Base-by-base conservation (phyloP, 305 asterid genomes). In the Nicotiana rustica region DNA sequence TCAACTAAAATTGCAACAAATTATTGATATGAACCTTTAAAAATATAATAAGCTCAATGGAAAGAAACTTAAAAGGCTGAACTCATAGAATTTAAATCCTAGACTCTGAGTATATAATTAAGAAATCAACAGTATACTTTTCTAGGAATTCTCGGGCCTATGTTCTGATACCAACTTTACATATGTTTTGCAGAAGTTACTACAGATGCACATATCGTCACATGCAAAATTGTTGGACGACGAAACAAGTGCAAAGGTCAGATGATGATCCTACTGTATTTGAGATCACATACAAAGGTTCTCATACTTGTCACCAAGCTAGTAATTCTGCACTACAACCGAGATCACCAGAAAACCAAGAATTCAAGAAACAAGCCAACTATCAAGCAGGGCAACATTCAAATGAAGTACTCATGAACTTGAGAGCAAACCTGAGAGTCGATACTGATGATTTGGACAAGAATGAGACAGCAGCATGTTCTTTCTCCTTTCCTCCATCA, bases 241-340 rank as follows among this genome's bases (percentile, higher is more conserved):
- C 91, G 6, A 92, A 92, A 86, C 93, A 92, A 85, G 91, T 91
- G 80, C 97, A 92, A 65, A 89, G 95, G 86, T 92, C 91, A 5
- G 97, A 92, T 60, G 91, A 90, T 9, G 97, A 92, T 68, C 90
- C 92, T 33, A 83, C 89, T 21, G 12, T 93, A 21, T 91, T 91
- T n/a, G 92, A 91, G 66, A 81, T 93, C 90, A 90, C 91, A 7
- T 92, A 91, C 89, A 90, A 88, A 80, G 92, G 91, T 47, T 81
- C 47, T 0, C 97, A 92, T 83, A 80, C 89, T 5, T 92, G 95
- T 83, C 84, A 82, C 85, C 91, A 83, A 59, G 78, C 79, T 19
- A 70, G 82, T 38, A 64, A 55, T 44, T 82, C 84, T 7, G 85
- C 66, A 19, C 41, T 55, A 77, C 19, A 41, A 1, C 25, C 10